Base-by-base conservation (phyloP, 2,329 filamentous ascomycete species). In the Fusarium tupiense region DNA sequence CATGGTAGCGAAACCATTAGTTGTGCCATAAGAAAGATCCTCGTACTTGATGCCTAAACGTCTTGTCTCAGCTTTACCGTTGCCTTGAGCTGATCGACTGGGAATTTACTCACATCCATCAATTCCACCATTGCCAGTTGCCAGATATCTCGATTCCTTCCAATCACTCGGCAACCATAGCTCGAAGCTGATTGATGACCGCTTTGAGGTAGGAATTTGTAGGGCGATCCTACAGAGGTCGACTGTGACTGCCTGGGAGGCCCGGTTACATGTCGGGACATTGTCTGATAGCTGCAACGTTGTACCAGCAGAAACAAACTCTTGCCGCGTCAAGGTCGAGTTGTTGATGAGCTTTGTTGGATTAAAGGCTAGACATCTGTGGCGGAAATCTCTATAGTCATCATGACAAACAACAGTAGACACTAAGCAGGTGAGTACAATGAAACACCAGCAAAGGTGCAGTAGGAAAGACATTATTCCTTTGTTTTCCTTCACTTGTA, bases 101-200 rank as follows among this genome's bases (percentile, higher is more conserved):
- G 2, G 12, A 8, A 11, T 29, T 13, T 8, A 60, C 69, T 57
- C 83, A 69, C 87, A 88, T 19, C 86, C 85, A 43, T 82, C 83
- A 19, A 86, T 76, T 6, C 86, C 86, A 1, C 86, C 85, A 58
- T 88, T 88, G 1, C 86, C 86, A 0, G 85, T 86, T 29, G 83
- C 84, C 47, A 88, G 57, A 52, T 86, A 87, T 7, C 85, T 83
- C 1, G 26, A 13, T 5, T 82, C 85, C 3, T 81, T 84, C 79
- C 86, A 88, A 17, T 83, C 76, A 12, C 80, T 80, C 0, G 86
- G 86, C 24, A 87, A 76, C 86, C 86, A 88, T 4, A 84, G 78
- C 70, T 88, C 86, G 3, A 76, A 67, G 38, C 71, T 68, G 26
- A 86, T 77, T 9, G 80, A 83, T 38, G 69, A 73, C 5, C 61